Base-by-base conservation (phyloP, 2,329 filamentous ascomycete species). In the Huntiella savannae region DNA sequence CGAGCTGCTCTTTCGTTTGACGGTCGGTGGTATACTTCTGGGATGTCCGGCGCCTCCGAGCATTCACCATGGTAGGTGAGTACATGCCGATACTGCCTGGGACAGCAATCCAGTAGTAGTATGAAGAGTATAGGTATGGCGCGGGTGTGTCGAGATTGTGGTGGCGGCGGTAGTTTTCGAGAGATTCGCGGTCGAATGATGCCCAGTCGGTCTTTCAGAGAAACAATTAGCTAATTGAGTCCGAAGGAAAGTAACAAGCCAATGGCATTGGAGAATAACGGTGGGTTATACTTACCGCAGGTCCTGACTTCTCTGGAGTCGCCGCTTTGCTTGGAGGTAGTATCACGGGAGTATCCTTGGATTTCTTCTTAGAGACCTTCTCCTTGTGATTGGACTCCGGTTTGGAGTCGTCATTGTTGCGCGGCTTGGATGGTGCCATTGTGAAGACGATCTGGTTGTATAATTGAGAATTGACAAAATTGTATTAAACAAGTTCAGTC, bases 91-190 rank as follows among this genome's bases (percentile, higher is more conserved):
- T 76, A 59, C 75, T 70, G 54, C 68, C 63, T 55, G 75, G 66
- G 62, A 71, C 67, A 5, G 73, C 70, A 37, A 82, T 65, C 59
- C 70, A 70, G 54, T 75, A 68, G 55, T 75, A 71, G 59, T 75
- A 77, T 38, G 71, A 68, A 54, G 68, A 73, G 32, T 49, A 42
- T 47, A 67, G 71, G 62, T 84, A 88, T 49, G 80, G 73, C 34
- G 77, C 73, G 10, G 82, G 79, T 0, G 76, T 78, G 56, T 74
- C 70, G 55, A 91, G 69, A 49, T 73, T 72, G 64, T 87, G 77
- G 53, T 80, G 71, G 57, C 80, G 74, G 52, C 82, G 75, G 66
- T 91, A 91, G 53, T 71, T 69, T 57, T 87, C 79, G 43, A 91
- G 73, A 41, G 81, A 65, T 42, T 73, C 64, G 50, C 75, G 66